Conservation (phyloP, 2,329 filamentous ascomycete genomes). For the Aschersonia sp. region DNA sequence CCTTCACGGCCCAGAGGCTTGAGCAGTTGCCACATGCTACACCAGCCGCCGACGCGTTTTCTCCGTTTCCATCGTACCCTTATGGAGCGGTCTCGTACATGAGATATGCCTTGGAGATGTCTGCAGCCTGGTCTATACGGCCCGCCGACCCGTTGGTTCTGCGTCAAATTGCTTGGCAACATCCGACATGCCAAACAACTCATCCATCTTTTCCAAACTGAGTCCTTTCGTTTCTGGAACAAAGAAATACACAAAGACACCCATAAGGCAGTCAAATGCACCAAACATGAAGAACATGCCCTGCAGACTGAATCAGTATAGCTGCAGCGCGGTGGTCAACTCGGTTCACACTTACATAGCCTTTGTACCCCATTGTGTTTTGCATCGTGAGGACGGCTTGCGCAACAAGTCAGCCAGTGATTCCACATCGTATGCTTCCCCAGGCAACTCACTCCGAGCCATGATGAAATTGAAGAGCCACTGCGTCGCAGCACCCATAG, state of each 20-base stretch:
- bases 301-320: slow-evolving; percentile 8
- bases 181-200: slow-evolving; percentile 47
- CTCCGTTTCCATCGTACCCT: no score
- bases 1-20: no score
- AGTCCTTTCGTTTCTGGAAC: slow-evolving; percentile 58
- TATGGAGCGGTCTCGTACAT: no score
- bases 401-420: not conserved
- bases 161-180: slow-evolving; percentile 13
- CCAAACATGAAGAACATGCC: slow-evolving; percentile 58
- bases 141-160: slow-evolving; percentile 14
- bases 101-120: no score
- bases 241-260: slow-evolving; percentile 50
- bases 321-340: not conserved
- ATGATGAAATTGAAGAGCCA: slow-evolving; percentile 66
- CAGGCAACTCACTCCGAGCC: slow-evolving; percentile 30
- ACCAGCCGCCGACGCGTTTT: no score
- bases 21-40: no score
- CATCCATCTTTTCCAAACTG: slow-evolving; percentile 49
- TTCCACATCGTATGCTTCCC: not conserved
- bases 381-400: slow-evolving; percentile 51
- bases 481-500: slow-evolving; percentile 52
- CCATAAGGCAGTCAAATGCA: slow-evolving; percentile 50
- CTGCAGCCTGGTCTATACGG: not conserved
- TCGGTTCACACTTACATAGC: slow-evolving; percentile 19
- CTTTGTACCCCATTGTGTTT: slow-evolving; percentile 28